A percentile compares a stretch with the other conserved stretches of the same genome.
Conservation (phyloP, 1,284 basidiomycete genomes). For the Apiotrichum porosum region DNA sequence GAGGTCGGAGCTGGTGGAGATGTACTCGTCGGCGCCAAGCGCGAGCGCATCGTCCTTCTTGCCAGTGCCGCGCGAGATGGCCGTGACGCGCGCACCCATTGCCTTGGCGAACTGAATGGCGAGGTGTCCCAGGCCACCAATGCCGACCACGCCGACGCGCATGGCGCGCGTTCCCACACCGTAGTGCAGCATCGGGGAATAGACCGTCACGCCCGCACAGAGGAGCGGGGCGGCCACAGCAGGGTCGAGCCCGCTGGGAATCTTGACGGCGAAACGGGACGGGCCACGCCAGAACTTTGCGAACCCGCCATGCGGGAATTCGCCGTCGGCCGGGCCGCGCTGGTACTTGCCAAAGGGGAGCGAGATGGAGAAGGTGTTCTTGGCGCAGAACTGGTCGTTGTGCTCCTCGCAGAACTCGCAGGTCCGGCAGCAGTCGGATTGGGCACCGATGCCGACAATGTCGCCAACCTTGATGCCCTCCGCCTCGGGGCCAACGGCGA, state of each 20-base stretch:
- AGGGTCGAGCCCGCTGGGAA: slow-evolving; percentile 57
- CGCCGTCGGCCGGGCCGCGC: slow-evolving; percentile 21
- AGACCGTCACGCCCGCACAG: slow-evolving; percentile 50
- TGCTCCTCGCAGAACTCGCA: slow-evolving; percentile 48
- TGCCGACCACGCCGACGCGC: slow-evolving; percentile 52
- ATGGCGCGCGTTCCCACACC: slow-evolving; percentile 52
- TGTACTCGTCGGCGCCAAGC: slow-evolving; percentile 50
- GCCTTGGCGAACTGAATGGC: slow-evolving; percentile 51
- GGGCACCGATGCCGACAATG: slow-evolving; percentile 53
- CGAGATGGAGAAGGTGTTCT: slow-evolving; percentile 5
- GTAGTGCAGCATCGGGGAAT: slow-evolving; percentile 50
- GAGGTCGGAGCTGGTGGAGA: slow-evolving; percentile 36
- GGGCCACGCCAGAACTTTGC: slow-evolving; percentile 45
- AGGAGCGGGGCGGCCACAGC: slow-evolving; percentile 54
- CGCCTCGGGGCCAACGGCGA: slow-evolving; percentile 21
- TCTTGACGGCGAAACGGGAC: slow-evolving; percentile 59
- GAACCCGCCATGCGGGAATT: slow-evolving; percentile 46
- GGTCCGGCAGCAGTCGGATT: slow-evolving; percentile 48
- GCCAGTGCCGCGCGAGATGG: slow-evolving; percentile 52
- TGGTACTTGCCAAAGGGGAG: slow-evolving; percentile 1
- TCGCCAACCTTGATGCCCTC: slow-evolving; percentile 50
- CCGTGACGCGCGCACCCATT: slow-evolving; percentile 58
- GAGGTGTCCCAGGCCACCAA: slow-evolving; percentile 49
- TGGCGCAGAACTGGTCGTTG: slow-evolving; percentile 4
- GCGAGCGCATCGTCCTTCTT: slow-evolving; percentile 53